Evolutionary conservation across 2,329 filamentous ascomycete genomes (phyloP).

Genomic region (Massarina eburnea): DNA sequence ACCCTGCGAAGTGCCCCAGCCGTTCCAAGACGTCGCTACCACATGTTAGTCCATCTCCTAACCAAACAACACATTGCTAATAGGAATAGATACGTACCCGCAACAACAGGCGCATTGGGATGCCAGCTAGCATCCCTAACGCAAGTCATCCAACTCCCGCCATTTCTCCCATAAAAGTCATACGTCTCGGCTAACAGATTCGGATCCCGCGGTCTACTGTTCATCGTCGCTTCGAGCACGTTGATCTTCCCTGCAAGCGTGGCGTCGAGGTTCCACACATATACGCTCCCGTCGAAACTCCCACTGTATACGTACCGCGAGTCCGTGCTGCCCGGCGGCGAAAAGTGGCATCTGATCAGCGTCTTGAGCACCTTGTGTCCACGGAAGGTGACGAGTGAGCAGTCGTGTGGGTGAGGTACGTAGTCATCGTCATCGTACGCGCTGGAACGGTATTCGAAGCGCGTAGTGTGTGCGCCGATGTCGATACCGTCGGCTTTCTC

Average conservation of each 20-base stretch:
- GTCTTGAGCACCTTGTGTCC: slow-evolving; percentile 88
- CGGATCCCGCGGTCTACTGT: slow-evolving; percentile 58
- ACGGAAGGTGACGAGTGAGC: slow-evolving; percentile 89
- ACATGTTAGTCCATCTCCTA: slow-evolving; percentile 15
- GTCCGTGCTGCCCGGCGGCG: slow-evolving; percentile 80
- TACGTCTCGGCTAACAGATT: slow-evolving; percentile 60
- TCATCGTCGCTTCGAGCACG: slow-evolving; percentile 69
- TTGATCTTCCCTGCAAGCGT: slow-evolving; percentile 78
- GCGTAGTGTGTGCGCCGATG: slow-evolving; percentile 58
- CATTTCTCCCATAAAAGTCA: slow-evolving; percentile 57
- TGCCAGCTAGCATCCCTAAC: slow-evolving; percentile 92
- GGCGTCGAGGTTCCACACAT: slow-evolving; percentile 91
- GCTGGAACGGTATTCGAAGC: slow-evolving; percentile 75
- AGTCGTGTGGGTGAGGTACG: slow-evolving; percentile 78
- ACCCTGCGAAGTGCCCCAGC: slow-evolving; percentile 70
- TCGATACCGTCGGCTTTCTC: slow-evolving; percentile 61
- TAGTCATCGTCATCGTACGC: slow-evolving; percentile 66
- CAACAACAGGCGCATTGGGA: slow-evolving; percentile 78
- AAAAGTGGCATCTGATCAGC: slow-evolving; percentile 93
- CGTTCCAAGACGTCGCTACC: slow-evolving; percentile 79
- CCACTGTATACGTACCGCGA: slow-evolving; percentile 92
- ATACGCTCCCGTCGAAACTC: slow-evolving; percentile 84
- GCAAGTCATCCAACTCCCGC: slow-evolving; percentile 69
- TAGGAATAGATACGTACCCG: slow-evolving; percentile 50
- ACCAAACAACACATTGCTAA: not conserved